phyloP scores from a whole-genome alignment of 305 asterid species.

The Fraxinus sp. region DNA sequence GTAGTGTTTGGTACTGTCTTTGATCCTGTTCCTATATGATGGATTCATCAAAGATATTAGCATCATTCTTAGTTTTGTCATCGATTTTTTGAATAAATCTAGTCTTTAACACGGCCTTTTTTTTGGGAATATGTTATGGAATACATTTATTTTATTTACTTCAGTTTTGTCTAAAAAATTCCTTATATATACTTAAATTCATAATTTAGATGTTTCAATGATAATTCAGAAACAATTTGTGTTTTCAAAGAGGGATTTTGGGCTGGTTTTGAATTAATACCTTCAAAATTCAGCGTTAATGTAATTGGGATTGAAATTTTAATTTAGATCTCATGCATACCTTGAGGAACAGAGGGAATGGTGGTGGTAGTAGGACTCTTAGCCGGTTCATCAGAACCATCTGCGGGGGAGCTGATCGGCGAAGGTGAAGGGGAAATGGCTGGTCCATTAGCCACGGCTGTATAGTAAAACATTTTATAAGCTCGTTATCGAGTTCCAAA shows the following conservation, averaged over 20 bases:
- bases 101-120: neutral
- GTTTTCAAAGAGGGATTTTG: neutral
- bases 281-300: neutral
- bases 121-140: neutral
- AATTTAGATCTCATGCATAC: slow-evolving; percentile 15
- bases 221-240: too few relatives aligned
- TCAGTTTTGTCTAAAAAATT: neutral
- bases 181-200: neutral
- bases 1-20: slow-evolving; percentile 43
- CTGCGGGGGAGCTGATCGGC: slow-evolving; percentile 33
- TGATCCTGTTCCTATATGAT: slow-evolving; percentile 33
- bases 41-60: neutral
- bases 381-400: slow-evolving; percentile 25
- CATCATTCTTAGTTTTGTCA: neutral
- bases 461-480: neutral
- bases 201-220: neutral
- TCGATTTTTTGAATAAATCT: neutral
- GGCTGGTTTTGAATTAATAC: neutral
- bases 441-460: slow-evolving; percentile 26
- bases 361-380: slow-evolving; percentile 26
- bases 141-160: neutral
- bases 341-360: slow-evolving; percentile 35
- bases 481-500: neutral
- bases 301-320: neutral
- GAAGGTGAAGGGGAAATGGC: slow-evolving; percentile 31